phyloP scores from a whole-genome alignment of 495 filamentous ascomycete genomes.

The Xylaria castorea region DNA sequence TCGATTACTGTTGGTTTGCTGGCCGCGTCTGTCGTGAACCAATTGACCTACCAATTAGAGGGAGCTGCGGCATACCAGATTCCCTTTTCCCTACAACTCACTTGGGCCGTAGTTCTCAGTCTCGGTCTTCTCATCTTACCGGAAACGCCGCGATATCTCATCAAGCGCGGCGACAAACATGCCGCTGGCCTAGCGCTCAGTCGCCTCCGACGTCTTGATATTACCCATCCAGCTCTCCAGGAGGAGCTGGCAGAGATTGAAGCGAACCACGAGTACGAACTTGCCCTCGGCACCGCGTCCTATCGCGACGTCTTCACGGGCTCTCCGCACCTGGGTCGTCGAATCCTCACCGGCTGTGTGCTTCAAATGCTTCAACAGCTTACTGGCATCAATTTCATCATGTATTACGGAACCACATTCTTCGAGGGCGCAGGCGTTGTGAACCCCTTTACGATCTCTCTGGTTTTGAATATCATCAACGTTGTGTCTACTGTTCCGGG shows the following conservation, averaged over 20 bases:
- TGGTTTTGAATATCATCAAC: conserved; percentile 81
- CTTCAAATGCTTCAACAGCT: conserved; percentile 68
- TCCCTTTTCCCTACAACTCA: conserved; percentile 83
- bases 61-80: conserved; percentile 79
- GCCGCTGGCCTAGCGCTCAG: conserved; percentile 74
- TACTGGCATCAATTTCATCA: conserved; percentile 64
- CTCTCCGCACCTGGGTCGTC: conserved; percentile 61
- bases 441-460: conserved; percentile 70
- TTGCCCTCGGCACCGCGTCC: conserved; percentile 72
- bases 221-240: conserved; percentile 75
- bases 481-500: conserved; percentile 75
- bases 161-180: conserved; percentile 76
- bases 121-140: conserved; percentile 78
- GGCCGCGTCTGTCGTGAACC: conserved; percentile 82
- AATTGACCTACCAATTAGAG: conserved; percentile 68
- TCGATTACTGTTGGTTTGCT: conserved; percentile 87
- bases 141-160: conserved; percentile 86
- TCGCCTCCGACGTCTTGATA: conserved; percentile 76
- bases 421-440: conserved; percentile 70
- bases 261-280: conserved; percentile 87
- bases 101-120: conserved; percentile 80
- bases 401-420: conserved; percentile 83
- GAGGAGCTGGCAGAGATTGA: conserved; percentile 87
- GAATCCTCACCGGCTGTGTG: conserved; percentile 61
- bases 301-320: conserved; percentile 77